Base-by-base conservation (phyloP, 78 protist genomes). In the Tieghemostelium lacteum region DNA sequence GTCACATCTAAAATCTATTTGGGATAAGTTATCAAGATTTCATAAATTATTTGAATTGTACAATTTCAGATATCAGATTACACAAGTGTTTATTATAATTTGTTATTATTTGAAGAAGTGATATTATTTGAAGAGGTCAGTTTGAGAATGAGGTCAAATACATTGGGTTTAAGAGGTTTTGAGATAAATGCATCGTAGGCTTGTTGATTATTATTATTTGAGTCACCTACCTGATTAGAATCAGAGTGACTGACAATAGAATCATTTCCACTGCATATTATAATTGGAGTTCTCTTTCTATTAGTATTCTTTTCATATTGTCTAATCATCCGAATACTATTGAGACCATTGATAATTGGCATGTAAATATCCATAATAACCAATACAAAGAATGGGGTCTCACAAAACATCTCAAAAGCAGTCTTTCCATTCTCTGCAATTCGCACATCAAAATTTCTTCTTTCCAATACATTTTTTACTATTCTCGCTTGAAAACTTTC, bases 361-460 rank as follows among this genome's bases (percentile, higher is more conserved):
- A 87, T 87, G 22, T 52, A 75, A 14, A 87, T 71, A 28, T 87
- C 93, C 75, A 87, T 75, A n/a, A 87, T 75, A 0, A 87, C 75
- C 52, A 87, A 34, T 19, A 52, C 86, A 70, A 71, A 87, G 29
- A 55, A 31, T 28, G 74, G 85, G 31, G 57, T 74, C n/a, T 65
- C 78, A 39, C 93, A 66, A 34, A 50, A 87, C 93, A 87, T 87
- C 45, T 87, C 93, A 57, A 64, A 87, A 1, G 93, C 93, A 4
- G 65, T 22, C 4, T 73, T 76, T 1, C 93, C 93, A 64, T 87
- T 60, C 28, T 73, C 24, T 7, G 93, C 93, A 0, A 87, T 60
- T 26, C 86, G 66, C 1, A 87, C 93, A 61, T 87, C 93, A 16
- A 87, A 87, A n/a, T 87, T 87, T 24, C 65, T 75, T 33, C 93